Percentiles rank a stretch among this genome's conserved stretches.
Evolutionary conservation across 73 alveolate genomes (phyloP).

Genomic region (Paramecium bursaria): DNA sequence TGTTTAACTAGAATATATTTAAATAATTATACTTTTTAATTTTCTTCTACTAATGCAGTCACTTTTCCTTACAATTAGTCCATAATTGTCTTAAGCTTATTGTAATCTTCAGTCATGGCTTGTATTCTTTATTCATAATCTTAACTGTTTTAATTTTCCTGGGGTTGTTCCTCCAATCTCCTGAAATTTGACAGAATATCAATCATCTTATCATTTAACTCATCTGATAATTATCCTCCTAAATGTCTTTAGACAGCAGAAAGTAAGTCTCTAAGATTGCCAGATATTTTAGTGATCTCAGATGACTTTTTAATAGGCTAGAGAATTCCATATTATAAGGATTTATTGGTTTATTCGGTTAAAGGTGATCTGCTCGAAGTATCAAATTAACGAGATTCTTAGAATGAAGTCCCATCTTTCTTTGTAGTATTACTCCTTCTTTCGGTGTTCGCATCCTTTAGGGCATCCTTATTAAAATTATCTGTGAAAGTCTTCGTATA

Average conservation of each 20-base stretch:
- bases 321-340: neutral
- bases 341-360: constrained; percentile 35
- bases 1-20: neutral
- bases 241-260: constrained; percentile 18
- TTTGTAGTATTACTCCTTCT: constrained; percentile 32
- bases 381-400: constrained; percentile 16
- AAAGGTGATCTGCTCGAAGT: constrained; percentile 16
- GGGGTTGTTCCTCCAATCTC: constrained; percentile 8
- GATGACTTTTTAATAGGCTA: constrained; percentile 7
- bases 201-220: constrained; percentile 50
- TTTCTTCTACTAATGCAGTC: constrained; percentile 42
- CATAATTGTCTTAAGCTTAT: constrained; percentile 5
- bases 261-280: constrained; percentile 25
- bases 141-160: neutral
- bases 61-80: constrained; percentile 40
- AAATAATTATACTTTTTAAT: constrained; percentile 13
- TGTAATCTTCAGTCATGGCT: constrained; percentile 53
- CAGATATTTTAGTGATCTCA: constrained; percentile 27
- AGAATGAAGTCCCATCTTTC: constrained; percentile 29
- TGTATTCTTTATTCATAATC: neutral
- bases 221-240: constrained; percentile 32
- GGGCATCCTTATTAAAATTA: constrained; percentile 1
- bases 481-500: constrained; percentile 7
- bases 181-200: constrained; percentile 14
- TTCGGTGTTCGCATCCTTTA: constrained; percentile 13